A percentile compares a stretch with the other conserved stretches of the same genome.
These are phyloP conservation scores for Nyctanthes arbortristis DNA, from an alignment of 257 asterid species.

Conservation along the genomic window DNA sequence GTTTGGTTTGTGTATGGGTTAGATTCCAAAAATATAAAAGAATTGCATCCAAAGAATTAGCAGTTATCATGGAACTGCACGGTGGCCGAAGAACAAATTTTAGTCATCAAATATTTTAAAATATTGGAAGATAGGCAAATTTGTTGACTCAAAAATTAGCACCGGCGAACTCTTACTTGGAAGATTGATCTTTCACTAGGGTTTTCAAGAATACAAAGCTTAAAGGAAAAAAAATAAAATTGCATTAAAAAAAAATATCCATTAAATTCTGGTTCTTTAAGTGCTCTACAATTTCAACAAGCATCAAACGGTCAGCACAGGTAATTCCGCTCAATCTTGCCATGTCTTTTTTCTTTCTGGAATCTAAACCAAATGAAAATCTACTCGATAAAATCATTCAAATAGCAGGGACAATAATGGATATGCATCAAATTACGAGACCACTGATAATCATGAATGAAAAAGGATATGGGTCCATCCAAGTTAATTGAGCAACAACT, in stretches of 20 bases:
- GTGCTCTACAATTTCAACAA: conserved; percentile 5
- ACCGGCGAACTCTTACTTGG: not conserved
- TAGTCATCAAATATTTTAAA: not conserved
- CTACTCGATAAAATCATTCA: conserved; percentile 18
- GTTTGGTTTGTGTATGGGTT: too few species aligned
- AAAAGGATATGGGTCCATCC: conserved; percentile 32
- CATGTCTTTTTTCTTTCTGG: conserved; percentile 9
- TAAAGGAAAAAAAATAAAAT: conserved; percentile 13
- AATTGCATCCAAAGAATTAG: not conserved
- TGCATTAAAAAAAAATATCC: not conserved
- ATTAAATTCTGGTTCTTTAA: conserved; percentile 8
- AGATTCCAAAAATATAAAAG: too few species aligned
- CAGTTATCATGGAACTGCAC: not conserved
- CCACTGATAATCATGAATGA: conserved; percentile 22
- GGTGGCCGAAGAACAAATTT: not conserved
- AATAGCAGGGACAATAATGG: conserved; percentile 34
- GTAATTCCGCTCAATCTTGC: not conserved
- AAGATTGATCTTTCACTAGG: not conserved
- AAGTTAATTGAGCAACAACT: conserved; percentile 15
- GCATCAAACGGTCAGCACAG: not conserved
- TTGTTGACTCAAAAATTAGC: not conserved
- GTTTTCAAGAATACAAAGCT: not conserved
- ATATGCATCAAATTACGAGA: conserved; percentile 18
- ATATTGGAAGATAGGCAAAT: not conserved
- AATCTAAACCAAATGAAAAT: conserved; percentile 19